Base-by-base conservation (phyloP, 768 basidiomycete genomes). In the Kwoniella shandongensis region DNA sequence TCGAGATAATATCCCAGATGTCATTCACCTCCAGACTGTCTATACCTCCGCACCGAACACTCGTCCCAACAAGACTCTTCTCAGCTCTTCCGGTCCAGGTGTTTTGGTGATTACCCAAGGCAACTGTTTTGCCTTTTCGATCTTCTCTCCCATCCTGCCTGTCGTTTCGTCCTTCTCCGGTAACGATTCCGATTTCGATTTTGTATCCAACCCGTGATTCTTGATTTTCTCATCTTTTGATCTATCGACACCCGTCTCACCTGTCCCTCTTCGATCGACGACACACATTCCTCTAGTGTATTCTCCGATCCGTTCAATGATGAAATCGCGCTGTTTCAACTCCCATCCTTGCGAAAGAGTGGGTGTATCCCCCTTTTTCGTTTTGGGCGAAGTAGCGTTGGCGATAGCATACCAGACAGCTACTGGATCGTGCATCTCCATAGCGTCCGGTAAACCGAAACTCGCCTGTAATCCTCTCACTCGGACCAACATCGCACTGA, bases 361-460 rank as follows among this genome's bases (percentile, higher is more conserved):
- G 44, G 13, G 56, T 57, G 48, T 66, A 41, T 49, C 44, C 20
- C 52, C 54, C 4, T 67, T 44, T 66, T 53, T 32, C 75, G 79
- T 18, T 66, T 59, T 40, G 15, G n/a, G 40, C 8, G 40, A 18
- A n/a, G n/a, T n/a, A 78, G 66, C 61, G 18, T 67, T 49, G 8
- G 58, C 57, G 15, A 89, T 83, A 1, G 89, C 88, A 74, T 86
- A 91, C 89, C 90, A 94, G 15, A 94, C 82, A 2, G 89, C 88
- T 11, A 86, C 85, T 42, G 91, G 87, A 66, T 97, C 92, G 67
- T 97, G 92, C 53, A 93, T 81, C 77, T 92, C 88, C 83, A 96
- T 83, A 4, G 83, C 86, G 70, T 93, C 91, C 15, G 63, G 64
- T 59, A 86, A 85, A 7, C 90, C 90, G 59, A 84, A 91, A 46